Base-by-base conservation (phyloP, 2,329 filamentous ascomycete genomes). In the Cercospora nicotianae region DNA sequence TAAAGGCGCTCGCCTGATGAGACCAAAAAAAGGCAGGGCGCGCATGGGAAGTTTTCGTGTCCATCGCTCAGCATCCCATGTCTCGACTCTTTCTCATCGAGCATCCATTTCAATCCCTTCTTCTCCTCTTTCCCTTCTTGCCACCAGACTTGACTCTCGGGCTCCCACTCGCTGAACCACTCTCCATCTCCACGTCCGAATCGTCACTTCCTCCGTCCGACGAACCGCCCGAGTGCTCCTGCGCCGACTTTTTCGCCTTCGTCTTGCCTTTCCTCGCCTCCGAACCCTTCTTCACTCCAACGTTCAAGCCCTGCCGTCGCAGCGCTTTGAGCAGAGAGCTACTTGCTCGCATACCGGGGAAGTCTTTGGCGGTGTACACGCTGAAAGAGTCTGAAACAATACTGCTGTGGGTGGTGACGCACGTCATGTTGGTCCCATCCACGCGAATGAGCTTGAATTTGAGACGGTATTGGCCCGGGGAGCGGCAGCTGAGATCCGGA, bases 281-380 rank as follows among this genome's bases (percentile, higher is more conserved):
- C 72, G 92, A 93, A 13, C 92, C 92, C 77, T 94, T 95, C 81
- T 94, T 94, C 70, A 94, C 91, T 39, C 91, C 91, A 69, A 95
- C 93, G 60, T 93, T 88, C 75, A 92, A 92, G 3, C 92, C 92
- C 79, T 94, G 92, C 74, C 91, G 85, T 78, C 92, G 92, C 66
- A 95, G 81, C 33, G 86, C 84, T 77, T 91, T 91, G 1, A 92
- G 92, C 42, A 95, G 80, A 18, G 86, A 83, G 28, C 90, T 93
- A 77, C 90, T 93, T 1, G 91, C 89, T 66, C 89, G 85, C 91
- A 95, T 95, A 5, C 92, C 92, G 0, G 91, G 91, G 68, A 95
- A 95, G 76, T 94, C 91, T 77, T 94, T 95, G 53, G 92, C 92
- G 53, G 90, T 93, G 78, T 90, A 94, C 7, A 94, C 91, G 12